phyloP scores from a whole-genome alignment of 768 basidiomycete species.

The Chiua virens region DNA sequence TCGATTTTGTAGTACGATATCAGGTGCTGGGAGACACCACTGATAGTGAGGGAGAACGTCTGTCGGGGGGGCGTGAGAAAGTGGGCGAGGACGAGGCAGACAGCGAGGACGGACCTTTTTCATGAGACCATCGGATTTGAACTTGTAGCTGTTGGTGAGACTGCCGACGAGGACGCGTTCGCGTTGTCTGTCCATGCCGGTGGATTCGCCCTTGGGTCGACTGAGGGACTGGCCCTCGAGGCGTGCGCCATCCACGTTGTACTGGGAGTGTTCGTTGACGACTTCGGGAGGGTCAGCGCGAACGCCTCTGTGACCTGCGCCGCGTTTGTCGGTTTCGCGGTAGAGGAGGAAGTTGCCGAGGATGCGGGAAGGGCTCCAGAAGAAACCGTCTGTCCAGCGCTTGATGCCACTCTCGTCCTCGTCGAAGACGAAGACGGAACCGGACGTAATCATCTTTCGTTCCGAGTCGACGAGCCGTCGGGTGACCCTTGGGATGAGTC shows the following conservation, averaged over 20 bases:
- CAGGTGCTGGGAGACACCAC: slow-evolving; percentile 85
- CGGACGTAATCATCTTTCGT: slow-evolving; percentile 88
- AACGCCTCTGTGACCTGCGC: slow-evolving; percentile 57
- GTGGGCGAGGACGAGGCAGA: not conserved
- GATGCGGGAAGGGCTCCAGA: slow-evolving; percentile 92
- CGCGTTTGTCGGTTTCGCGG: slow-evolving; percentile 87
- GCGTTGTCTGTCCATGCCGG: slow-evolving; percentile 61
- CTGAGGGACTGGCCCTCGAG: slow-evolving; percentile 51
- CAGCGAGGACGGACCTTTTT: slow-evolving; percentile 73
- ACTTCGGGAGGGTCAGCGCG: slow-evolving; percentile 43
- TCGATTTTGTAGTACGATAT: slow-evolving; percentile 94
- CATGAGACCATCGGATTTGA: slow-evolving; percentile 91
- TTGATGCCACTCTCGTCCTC: slow-evolving; percentile 98
- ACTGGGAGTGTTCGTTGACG: slow-evolving; percentile 39
- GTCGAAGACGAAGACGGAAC: slow-evolving; percentile 96
- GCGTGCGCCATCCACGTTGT: slow-evolving; percentile 33
- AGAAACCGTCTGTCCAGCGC: slow-evolving; percentile 96
- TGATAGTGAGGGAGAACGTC: slow-evolving; percentile 90
- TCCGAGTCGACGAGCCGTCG: slow-evolving; percentile 91
- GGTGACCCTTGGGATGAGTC: slow-evolving; percentile 89
- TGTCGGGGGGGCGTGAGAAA: slow-evolving; percentile 40
- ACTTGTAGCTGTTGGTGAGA: slow-evolving; percentile 90
- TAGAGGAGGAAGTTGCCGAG: slow-evolving; percentile 95
- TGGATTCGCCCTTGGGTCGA: slow-evolving; percentile 58
- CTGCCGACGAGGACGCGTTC: slow-evolving; percentile 87